Evolutionary conservation across 345 rosid genomes (phyloP), one percentile per base, ranked within the genome.

Genomic region (Rhodomyrtus tomentosa): DNA sequence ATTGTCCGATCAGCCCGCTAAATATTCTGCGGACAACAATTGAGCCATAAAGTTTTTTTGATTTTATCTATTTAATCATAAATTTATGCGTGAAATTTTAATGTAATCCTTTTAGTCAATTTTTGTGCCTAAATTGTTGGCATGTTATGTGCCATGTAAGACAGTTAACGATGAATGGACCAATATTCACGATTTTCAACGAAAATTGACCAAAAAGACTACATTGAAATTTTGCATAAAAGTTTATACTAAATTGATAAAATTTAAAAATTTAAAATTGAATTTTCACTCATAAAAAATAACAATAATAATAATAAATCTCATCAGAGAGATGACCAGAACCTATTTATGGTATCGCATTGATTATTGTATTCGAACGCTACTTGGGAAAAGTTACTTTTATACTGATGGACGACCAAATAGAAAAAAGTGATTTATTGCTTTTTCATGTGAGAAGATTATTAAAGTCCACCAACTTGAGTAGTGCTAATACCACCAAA

Each of bases 1-100:
- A 58, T 27, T 14, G 1, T 14, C 15, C 18, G 0, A 29, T 15
- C 2, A 29, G 36, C 15, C 1, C 22, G 29, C 8, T 14, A 29
- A 2, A 5, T 3, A 59, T 59, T 4, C 0, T 0, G 3, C 0
- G 15, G 0, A 29, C 29, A 1, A 5, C 21, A 59, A 59, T 59
- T 59, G 1, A 15, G 0, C 15, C 15, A 0, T n/a, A n/a, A n/a
- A 13, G n/a, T n/a, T 0, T 12, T 2, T 4, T 58, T 15, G 25
- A 3, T 25, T 55, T 55, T 58, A 1, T 12, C 68, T 12, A 13
- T 27, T 58, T 6, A 27, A 1, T n/a, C 0, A 11, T 27, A 29
- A n/a, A 59, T 4, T 2, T 29, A 29, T 29, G 4, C 21, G 12
- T 18, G 4, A 29, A 59, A 59, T 29, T 59, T 21, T 59, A 36